phyloP scores from a whole-genome alignment of 768 basidiomycete genomes.

The Auriscalpium microsporum region DNA sequence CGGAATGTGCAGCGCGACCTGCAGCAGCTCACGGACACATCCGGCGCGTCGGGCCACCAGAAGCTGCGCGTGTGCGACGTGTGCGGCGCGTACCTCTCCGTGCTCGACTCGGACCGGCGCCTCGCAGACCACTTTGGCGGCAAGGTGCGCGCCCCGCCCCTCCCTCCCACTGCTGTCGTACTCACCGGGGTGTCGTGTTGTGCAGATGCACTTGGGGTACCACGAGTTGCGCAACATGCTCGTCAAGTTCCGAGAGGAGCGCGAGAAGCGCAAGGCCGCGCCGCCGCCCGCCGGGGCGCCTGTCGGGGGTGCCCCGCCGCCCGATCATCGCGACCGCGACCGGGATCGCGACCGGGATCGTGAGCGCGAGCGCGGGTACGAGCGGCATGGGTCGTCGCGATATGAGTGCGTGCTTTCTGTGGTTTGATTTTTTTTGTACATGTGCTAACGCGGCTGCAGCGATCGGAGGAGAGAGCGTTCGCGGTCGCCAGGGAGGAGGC shows the following conservation, averaged over 20 bases:
- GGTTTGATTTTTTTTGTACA: background rate
- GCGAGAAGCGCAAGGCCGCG: constrained; percentile 66
- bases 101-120: constrained; percentile 96
- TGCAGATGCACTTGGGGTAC: constrained; percentile 97
- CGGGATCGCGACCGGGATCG: constrained; percentile 63
- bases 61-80: constrained; percentile 99
- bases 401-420: constrained; percentile 7
- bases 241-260: constrained; percentile 81
- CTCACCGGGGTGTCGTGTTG: background rate
- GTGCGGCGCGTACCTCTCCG: constrained; percentile 97
- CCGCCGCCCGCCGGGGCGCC: constrained; percentile 28
- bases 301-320: constrained; percentile 28
- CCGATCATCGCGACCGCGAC: constrained; percentile 51
- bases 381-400: constrained; percentile 27
- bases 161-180: background rate
- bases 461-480: constrained; percentile 13
- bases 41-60: constrained; percentile 99
- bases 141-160: constrained; percentile 53
- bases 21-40: constrained; percentile 93
- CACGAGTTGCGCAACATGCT: constrained; percentile 96
- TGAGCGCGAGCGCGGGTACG: constrained; percentile 69
- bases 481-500: constrained; percentile 15
- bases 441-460: background rate
- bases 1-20: constrained; percentile 62
- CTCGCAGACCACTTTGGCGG: constrained; percentile 99